These are phyloP conservation scores for Suillus fuscotomentosus DNA, from an alignment of 768 basidiomycete species.

Conservation along the genomic window DNA sequence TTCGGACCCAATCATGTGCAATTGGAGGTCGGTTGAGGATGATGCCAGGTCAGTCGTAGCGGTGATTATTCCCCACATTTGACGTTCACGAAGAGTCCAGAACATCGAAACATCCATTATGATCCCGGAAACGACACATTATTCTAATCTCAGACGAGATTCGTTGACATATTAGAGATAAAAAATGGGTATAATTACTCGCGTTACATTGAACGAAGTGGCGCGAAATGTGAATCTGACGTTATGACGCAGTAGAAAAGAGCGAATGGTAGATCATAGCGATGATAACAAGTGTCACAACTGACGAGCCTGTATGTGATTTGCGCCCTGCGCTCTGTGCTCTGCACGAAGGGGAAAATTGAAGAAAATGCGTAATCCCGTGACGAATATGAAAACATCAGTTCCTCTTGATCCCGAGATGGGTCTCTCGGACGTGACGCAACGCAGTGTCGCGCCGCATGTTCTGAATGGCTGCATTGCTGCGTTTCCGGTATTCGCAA, in stretches of 20 bases:
- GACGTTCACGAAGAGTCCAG: background rate
- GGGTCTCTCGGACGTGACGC: background rate
- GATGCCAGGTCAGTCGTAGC: background rate
- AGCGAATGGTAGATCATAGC: background rate
- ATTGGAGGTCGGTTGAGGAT: background rate
- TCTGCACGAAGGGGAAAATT: background rate
- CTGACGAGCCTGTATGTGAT: no score
- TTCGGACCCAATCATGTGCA: background rate
- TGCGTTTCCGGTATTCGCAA: background rate
- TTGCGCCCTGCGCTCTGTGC: background rate
- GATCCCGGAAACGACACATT: background rate
- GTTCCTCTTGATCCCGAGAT: background rate
- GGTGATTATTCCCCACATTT: background rate
- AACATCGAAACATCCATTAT: background rate
- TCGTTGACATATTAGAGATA: background rate
- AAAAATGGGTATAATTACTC: background rate
- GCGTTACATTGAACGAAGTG: background rate
- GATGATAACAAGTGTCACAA: background rate
- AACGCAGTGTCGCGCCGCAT: background rate
- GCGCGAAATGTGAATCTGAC: background rate
- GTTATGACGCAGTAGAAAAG: background rate
- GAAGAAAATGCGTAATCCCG: background rate
- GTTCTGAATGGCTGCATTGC: no score
- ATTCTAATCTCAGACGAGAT: background rate
- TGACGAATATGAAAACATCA: background rate